phyloP scores from a whole-genome alignment of 805 yeast species.

The Lachancea fermentati region DNA sequence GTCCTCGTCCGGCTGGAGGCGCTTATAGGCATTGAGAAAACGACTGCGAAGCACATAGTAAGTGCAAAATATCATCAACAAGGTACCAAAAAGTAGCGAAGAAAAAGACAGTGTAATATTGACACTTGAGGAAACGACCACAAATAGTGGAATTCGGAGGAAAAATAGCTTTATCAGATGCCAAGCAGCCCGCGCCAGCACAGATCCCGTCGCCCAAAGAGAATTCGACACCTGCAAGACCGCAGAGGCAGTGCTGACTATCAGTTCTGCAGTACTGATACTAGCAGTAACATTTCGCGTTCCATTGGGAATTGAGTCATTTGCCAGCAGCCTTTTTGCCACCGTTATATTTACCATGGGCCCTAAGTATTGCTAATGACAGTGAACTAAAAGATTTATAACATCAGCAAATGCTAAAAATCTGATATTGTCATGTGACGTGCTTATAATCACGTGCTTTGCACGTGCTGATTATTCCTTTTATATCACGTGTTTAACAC shows the following conservation, averaged over 20 bases:
- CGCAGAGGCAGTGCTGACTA: too few species aligned
- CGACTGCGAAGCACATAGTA: conserved; percentile 5
- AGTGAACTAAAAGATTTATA: too few species aligned
- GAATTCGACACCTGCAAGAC: too few species aligned
- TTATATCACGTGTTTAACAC: too few species aligned
- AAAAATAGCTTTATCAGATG: conserved; percentile 2
- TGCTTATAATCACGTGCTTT: too few species aligned
- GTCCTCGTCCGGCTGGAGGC: conserved; percentile 8
- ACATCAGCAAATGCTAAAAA: too few species aligned
- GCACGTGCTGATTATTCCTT: too few species aligned
- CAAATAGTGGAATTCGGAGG: conserved; percentile 6
- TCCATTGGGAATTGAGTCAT: conserved; percentile 3
- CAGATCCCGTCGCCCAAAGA: conserved; percentile 1
- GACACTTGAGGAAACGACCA: conserved; percentile 5
- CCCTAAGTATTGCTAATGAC: too few species aligned
- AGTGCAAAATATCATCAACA: conserved; percentile 6
- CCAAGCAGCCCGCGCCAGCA: conserved; percentile 7
- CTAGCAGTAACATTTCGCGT: conserved; percentile 5
- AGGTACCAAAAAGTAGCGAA: conserved; percentile 1
- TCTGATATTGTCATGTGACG: too few species aligned
- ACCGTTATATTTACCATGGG: conserved; percentile 1
- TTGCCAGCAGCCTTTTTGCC: conserved; percentile 5
- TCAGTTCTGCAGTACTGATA: conserved; percentile 2
- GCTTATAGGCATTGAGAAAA: conserved; percentile 7
- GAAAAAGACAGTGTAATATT: conserved; percentile 6